Percentiles rank a stretch among this genome's conserved stretches.
These are phyloP conservation scores for Kwoniella botswanensis DNA, from an alignment of 768 basidiomycete species.

Conservation along the genomic window DNA sequence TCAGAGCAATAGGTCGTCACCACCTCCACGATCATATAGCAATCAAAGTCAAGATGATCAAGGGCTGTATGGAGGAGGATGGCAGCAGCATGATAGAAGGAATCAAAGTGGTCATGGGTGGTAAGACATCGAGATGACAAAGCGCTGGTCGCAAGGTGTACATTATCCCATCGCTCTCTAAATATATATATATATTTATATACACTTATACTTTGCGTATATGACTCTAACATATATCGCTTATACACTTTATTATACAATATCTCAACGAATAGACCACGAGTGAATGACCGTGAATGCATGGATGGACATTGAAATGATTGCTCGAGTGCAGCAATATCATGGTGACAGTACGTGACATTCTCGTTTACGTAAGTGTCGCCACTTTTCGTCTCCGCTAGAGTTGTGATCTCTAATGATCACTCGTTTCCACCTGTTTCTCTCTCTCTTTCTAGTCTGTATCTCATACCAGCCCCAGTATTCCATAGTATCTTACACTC, in stretches of 20 bases:
- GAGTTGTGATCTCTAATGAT: too few relatives aligned
- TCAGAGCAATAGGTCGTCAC: neutral
- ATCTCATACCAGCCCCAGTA: neutral
- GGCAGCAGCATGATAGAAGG: slow-evolving; percentile 17
- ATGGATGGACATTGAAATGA: too few relatives aligned
- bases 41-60: slow-evolving; percentile 2
- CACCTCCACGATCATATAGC: slow-evolving; percentile 7
- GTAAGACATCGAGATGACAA: neutral
- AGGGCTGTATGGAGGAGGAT: slow-evolving; percentile 5
- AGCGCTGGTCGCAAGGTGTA: slow-evolving; percentile 8
- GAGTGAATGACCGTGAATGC: too few relatives aligned
- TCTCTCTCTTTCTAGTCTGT: too few relatives aligned
- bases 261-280: too few relatives aligned
- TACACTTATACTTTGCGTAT: neutral
- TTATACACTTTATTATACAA: too few relatives aligned
- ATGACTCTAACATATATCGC: neutral
- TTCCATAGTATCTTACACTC: neutral
- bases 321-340: too few relatives aligned
- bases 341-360: too few relatives aligned
- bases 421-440: too few relatives aligned
- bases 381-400: too few relatives aligned
- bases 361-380: too few relatives aligned
- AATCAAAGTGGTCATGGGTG: slow-evolving; percentile 23
- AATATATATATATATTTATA: neutral
- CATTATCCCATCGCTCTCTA: neutral